Conservation (phyloP, 208 protist genomes). For the Sergeia podlipaevii region DNA sequence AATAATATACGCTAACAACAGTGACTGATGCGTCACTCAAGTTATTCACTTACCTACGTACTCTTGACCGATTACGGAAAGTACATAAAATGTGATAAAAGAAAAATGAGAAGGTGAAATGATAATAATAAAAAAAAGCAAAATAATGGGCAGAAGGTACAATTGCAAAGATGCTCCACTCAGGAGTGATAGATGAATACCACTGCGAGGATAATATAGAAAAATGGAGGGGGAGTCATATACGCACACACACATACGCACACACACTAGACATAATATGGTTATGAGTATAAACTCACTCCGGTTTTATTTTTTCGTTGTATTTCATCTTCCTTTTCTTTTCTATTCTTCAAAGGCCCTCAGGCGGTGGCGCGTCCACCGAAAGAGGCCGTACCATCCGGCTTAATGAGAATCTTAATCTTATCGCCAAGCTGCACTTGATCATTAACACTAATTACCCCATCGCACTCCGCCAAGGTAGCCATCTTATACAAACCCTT, state of each 20-base stretch:
- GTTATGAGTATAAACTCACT: not conserved
- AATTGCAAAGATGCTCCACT: too few relatives aligned
- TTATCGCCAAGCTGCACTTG: slow-evolving; percentile 81
- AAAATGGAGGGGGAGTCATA: not conserved
- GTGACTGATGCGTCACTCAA: too few relatives aligned
- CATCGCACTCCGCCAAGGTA: slow-evolving; percentile 83
- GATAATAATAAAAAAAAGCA: too few relatives aligned
- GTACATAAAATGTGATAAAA: too few relatives aligned
- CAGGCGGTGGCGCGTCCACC: slow-evolving; percentile 58
- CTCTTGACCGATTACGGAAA: too few relatives aligned
- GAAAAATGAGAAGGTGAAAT: too few relatives aligned
- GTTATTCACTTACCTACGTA: too few relatives aligned
- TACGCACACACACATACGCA: not conserved
- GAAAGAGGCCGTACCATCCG: slow-evolving; percentile 83
- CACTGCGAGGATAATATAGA: too few relatives aligned
- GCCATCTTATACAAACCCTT: slow-evolving; percentile 90
- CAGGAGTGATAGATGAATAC: too few relatives aligned
- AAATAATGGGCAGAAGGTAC: too few relatives aligned
- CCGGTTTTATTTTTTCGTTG: not conserved
- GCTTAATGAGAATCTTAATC: slow-evolving; percentile 82
- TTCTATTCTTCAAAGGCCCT: not conserved
- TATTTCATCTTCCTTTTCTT: slow-evolving; percentile 2
- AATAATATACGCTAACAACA: too few relatives aligned
- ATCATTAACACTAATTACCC: slow-evolving; percentile 80
- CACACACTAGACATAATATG: not conserved